These are phyloP conservation scores for Microcyclospora tardicrescens DNA, from an alignment of 2,329 filamentous ascomycete genomes.

Conservation along the genomic window DNA sequence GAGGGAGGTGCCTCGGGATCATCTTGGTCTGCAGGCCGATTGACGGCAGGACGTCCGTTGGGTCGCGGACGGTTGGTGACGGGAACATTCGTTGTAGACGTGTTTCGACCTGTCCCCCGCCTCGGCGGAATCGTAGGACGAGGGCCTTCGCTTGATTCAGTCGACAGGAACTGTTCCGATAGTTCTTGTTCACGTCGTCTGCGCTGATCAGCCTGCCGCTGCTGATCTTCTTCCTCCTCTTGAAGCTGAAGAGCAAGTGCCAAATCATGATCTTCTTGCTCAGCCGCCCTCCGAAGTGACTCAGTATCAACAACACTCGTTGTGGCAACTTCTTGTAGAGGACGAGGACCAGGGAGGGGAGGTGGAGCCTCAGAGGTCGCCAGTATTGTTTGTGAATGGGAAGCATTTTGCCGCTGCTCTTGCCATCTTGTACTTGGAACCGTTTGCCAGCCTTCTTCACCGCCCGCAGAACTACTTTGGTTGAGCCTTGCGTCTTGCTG, in stretches of 20 bases:
- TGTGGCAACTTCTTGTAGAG: slow-evolving; percentile 3
- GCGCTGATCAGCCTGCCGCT: slow-evolving; percentile 45
- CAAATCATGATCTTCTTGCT: slow-evolving; percentile 69
- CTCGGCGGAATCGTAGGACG: slow-evolving; percentile 13
- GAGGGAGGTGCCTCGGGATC: slow-evolving; percentile 48
- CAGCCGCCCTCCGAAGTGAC: slow-evolving; percentile 39
- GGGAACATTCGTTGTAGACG: slow-evolving; percentile 7
- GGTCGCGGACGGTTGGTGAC: slow-evolving; percentile 4
- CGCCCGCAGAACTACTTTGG: slow-evolving; percentile 13
- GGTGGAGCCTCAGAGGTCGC: slow-evolving; percentile 9
- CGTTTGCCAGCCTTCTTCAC: slow-evolving; percentile 42
- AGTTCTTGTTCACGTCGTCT: slow-evolving; percentile 53
- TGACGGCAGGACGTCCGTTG: slow-evolving; percentile 13
- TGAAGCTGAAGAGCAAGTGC: slow-evolving; percentile 85
- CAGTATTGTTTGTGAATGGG: background rate
- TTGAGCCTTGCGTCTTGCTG: slow-evolving; percentile 20
- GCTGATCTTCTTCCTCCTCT: slow-evolving; percentile 78
- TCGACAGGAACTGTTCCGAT: slow-evolving; percentile 54
- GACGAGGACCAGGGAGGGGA: slow-evolving; percentile 16
- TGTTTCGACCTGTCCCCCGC: slow-evolving; percentile 2
- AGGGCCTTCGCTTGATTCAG: slow-evolving; percentile 31
- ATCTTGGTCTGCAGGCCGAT: slow-evolving; percentile 20
- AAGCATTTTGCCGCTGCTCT: slow-evolving; percentile 5
- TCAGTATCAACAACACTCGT: background rate
- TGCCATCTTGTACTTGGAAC: slow-evolving; percentile 30